These are phyloP conservation scores for Lactarius hengduanensis DNA, from an alignment of 768 basidiomycete species.

Conservation along the genomic window DNA sequence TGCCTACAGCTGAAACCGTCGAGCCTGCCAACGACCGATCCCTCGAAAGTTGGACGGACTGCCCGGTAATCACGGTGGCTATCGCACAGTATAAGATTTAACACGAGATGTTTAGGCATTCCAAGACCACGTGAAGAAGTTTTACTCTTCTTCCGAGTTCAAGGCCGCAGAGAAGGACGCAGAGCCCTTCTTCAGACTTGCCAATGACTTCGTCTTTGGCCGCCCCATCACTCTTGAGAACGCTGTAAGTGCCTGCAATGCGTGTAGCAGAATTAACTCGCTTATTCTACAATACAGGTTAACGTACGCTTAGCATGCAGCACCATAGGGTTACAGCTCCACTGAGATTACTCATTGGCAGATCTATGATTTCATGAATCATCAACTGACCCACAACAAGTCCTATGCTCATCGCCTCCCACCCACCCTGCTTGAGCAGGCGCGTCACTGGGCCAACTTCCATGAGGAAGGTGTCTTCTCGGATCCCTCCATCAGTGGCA, in stretches of 20 bases:
- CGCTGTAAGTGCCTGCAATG: slow-evolving; percentile 46
- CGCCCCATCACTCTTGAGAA: slow-evolving; percentile 66
- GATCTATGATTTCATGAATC: slow-evolving; percentile 78
- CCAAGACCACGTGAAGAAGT: slow-evolving; percentile 56
- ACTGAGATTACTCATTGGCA: slow-evolving; percentile 33
- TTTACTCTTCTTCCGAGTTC: slow-evolving; percentile 66
- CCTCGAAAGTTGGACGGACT: slow-evolving; percentile 75
- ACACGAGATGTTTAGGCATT: slow-evolving; percentile 47
- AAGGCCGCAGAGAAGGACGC: slow-evolving; percentile 57
- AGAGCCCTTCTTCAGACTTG: slow-evolving; percentile 59
- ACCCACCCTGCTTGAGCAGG: slow-evolving; percentile 74
- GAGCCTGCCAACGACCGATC: slow-evolving; percentile 81
- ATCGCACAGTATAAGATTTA: slow-evolving; percentile 10
- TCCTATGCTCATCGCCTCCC: slow-evolving; percentile 77
- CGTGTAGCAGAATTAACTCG: not conserved
- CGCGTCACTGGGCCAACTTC: slow-evolving; percentile 71
- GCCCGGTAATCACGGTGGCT: slow-evolving; percentile 42
- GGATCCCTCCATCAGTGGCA: slow-evolving; percentile 53
- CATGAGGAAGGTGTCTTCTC: slow-evolving; percentile 79
- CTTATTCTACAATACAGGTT: slow-evolving; percentile 49
- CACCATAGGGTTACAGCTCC: not conserved
- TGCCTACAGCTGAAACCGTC: slow-evolving; percentile 68
- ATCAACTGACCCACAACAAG: slow-evolving; percentile 77
- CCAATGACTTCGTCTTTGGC: slow-evolving; percentile 72
- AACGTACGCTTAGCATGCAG: slow-evolving; percentile 51